These are phyloP conservation scores for Oryza punctata DNA, from an alignment of 176 grass and related monocot species.

Conservation along the genomic window DNA sequence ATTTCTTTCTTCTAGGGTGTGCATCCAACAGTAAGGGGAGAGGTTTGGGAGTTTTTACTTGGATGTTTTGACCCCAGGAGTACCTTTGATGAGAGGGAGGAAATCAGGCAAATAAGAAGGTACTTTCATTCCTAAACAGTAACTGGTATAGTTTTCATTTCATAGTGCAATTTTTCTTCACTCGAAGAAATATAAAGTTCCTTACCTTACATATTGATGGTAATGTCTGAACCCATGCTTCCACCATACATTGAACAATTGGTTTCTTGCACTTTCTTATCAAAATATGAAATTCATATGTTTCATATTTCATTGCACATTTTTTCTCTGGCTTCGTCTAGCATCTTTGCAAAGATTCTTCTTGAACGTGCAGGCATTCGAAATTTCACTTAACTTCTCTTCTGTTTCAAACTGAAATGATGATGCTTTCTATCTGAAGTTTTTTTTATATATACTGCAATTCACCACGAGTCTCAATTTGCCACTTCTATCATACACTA, in stretches of 20 bases:
- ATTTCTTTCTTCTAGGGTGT: slow-evolving; percentile 69
- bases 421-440: not conserved
- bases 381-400: slow-evolving; percentile 12
- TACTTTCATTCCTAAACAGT: slow-evolving; percentile 42
- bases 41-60: slow-evolving; percentile 97
- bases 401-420: not conserved
- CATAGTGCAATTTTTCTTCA: not conserved
- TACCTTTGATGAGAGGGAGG: slow-evolving; percentile 83
- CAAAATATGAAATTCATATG: not conserved
- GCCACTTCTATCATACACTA: not conserved
- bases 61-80: slow-evolving; percentile 97
- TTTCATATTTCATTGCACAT: slow-evolving; percentile 12
- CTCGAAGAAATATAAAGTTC: not conserved
- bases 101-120: slow-evolving; percentile 93
- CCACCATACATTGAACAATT: slow-evolving; percentile 22
- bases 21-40: slow-evolving; percentile 93
- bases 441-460: slow-evolving; percentile 1
- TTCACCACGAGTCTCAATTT: not conserved
- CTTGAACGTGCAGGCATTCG: not conserved
- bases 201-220: not conserved
- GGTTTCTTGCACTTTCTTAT: not conserved
- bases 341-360: not conserved
- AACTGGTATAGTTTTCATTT: slow-evolving; percentile 17
- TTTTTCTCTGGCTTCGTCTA: not conserved
- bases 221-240: slow-evolving; percentile 1